These are phyloP conservation scores for Vitis hybrid DNA, from an alignment of 177 flowering plant genomes.

Conservation along the genomic window DNA sequence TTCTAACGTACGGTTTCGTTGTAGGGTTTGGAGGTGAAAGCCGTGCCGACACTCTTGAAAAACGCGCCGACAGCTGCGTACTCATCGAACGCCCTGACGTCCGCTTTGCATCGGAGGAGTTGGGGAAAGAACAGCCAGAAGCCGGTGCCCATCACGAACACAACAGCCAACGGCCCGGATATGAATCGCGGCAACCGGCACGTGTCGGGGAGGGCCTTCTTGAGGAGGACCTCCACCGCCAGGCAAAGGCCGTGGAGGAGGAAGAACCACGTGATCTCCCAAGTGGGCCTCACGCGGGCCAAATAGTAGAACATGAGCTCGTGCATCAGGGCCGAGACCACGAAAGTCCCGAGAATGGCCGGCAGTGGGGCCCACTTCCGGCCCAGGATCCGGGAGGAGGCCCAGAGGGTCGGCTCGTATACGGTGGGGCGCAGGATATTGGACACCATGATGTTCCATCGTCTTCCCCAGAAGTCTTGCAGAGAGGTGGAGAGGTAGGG, in stretches of 20 bases:
- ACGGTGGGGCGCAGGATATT: constrained; percentile 32
- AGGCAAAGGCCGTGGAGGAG: constrained; percentile 34
- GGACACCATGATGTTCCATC: constrained; percentile 43
- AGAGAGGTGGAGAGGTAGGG: constrained; percentile 27
- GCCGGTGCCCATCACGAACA: constrained; percentile 24
- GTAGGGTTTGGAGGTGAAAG: too few relatives aligned
- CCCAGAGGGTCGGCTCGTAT: constrained; percentile 20
- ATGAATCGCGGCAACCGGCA: constrained; percentile 18
- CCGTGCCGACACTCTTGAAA: background rate
- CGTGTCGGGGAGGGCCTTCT: constrained; percentile 5
- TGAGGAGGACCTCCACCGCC: constrained; percentile 22
- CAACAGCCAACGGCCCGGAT: constrained; percentile 20
- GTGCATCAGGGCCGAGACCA: constrained; percentile 40
- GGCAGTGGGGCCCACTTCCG: constrained; percentile 21
- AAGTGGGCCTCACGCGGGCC: constrained; percentile 25
- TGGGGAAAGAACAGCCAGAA: constrained; percentile 44
- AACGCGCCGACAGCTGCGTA: background rate
- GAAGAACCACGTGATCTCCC: constrained; percentile 36
- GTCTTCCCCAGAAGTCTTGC: constrained; percentile 27
- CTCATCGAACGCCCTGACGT: constrained; percentile 7
- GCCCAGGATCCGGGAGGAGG: constrained; percentile 2
- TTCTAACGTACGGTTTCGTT: too few relatives aligned
- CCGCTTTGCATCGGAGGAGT: constrained; percentile 21
- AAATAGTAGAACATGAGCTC: constrained; percentile 35
- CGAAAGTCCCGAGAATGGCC: constrained; percentile 25